These are phyloP conservation scores for Podila verticillata DNA, from an alignment of 192 early-diverging fungal species.

Conservation along the genomic window DNA sequence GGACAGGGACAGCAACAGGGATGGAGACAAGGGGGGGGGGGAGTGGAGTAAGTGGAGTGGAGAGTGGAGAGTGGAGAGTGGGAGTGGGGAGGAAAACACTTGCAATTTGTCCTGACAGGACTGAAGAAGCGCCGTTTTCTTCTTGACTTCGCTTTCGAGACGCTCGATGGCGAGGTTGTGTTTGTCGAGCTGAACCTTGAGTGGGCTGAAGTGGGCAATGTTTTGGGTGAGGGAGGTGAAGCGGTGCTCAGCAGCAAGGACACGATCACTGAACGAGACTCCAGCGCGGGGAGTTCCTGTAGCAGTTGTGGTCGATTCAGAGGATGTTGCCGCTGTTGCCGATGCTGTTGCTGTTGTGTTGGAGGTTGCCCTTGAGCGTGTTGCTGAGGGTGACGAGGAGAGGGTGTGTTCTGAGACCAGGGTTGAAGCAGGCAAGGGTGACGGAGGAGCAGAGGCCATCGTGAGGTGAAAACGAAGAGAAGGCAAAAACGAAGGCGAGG, in stretches of 20 bases:
- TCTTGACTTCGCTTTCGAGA: constrained; percentile 43
- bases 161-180: constrained; percentile 44
- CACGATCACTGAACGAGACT: constrained; percentile 14
- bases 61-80: background rate
- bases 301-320: background rate
- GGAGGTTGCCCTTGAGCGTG: background rate
- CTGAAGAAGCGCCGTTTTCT: constrained; percentile 30
- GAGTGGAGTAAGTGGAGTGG: too few species aligned
- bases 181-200: constrained; percentile 43
- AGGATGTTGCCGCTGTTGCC: background rate
- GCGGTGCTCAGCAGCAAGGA: constrained; percentile 36
- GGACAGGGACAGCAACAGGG: too few species aligned
- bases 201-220: constrained; percentile 50
- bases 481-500: background rate
- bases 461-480: background rate
- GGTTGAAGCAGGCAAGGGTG: background rate
- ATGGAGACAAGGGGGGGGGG: background rate
- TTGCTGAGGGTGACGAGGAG: background rate
- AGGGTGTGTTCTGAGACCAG: background rate
- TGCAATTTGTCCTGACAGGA: constrained; percentile 45
- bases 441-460: background rate
- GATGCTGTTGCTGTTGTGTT: background rate
- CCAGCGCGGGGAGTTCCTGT: background rate
- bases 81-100: background rate
- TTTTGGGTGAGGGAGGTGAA: constrained; percentile 47